A percentile compares a stretch with the other conserved stretches of the same genome.
These are phyloP conservation scores for Craspedostauros australis DNA, from an alignment of 108 stramenopile species.

Conservation along the genomic window DNA sequence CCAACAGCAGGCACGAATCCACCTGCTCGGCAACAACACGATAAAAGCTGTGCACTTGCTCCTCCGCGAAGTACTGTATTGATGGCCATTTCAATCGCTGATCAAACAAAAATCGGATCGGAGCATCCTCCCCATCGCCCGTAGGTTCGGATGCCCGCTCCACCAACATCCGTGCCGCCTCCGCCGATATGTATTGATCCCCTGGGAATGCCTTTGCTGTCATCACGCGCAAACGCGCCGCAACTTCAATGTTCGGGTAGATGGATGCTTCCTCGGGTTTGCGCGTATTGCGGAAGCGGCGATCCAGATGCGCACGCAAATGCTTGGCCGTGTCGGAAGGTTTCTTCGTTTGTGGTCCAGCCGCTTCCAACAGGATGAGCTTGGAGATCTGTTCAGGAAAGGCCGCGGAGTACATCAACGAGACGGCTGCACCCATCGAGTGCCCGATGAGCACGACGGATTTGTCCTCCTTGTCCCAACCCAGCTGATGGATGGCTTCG, in stretches of 20 bases:
- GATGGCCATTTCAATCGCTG: constrained; percentile 72
- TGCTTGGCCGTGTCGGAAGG: constrained; percentile 39
- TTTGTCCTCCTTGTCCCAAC: constrained; percentile 29
- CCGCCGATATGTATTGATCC: constrained; percentile 62
- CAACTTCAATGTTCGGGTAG: constrained; percentile 43
- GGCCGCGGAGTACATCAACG: constrained; percentile 48
- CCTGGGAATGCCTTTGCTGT: constrained; percentile 68
- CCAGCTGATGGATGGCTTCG: constrained; percentile 34
- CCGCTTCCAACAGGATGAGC: constrained; percentile 59
- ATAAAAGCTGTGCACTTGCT: constrained; percentile 55
- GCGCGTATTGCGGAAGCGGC: constrained; percentile 8
- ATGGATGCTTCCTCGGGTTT: constrained; percentile 14
- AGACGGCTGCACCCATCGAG: constrained; percentile 69
- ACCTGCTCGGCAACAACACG: constrained; percentile 32
- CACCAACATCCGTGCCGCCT: constrained; percentile 63
- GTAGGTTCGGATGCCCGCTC: constrained; percentile 36
- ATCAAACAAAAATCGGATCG: constrained; percentile 65
- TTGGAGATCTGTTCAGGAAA: constrained; percentile 55
- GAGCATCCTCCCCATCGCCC: constrained; percentile 3
- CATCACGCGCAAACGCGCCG: constrained; percentile 41
- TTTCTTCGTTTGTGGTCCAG: constrained; percentile 41
- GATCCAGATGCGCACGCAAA: constrained; percentile 26
- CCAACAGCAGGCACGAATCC: constrained; percentile 46
- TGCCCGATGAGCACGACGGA: constrained; percentile 68
- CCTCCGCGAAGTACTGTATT: constrained; percentile 58